Percentiles rank a stretch among this genome's conserved stretches.
Conservation (phyloP, 345 rosid genomes). For the Mercurialis annua region DNA sequence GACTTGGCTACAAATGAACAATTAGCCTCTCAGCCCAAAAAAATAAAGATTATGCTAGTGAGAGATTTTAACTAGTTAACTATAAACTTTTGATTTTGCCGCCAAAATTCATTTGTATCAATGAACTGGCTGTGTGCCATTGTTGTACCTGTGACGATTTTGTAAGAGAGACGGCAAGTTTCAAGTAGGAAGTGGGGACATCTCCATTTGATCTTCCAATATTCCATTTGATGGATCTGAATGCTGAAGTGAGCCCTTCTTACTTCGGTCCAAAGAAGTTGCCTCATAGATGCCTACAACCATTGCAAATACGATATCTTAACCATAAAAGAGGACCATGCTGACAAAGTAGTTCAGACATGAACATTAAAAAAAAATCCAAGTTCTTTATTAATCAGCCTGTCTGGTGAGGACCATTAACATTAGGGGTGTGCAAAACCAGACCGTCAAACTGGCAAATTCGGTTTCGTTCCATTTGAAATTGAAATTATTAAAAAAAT, state of each 20-base stretch:
- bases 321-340: not conserved
- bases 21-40: not conserved
- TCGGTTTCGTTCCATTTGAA: too few relatives aligned
- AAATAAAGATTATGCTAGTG: not conserved
- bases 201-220: slow-evolving; percentile 49
- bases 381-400: too few relatives aligned
- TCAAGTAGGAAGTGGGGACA: slow-evolving; percentile 58
- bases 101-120: not conserved
- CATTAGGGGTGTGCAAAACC: too few relatives aligned
- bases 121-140: not conserved
- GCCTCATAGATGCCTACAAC: slow-evolving; percentile 72
- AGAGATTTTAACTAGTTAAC: not conserved
- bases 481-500: too few relatives aligned
- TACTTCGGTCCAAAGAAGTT: slow-evolving; percentile 64
- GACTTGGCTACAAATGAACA: not conserved
- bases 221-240: slow-evolving; percentile 48
- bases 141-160: not conserved
- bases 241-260: slow-evolving; percentile 50
- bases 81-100: not conserved
- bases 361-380: not conserved
- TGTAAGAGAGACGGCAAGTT: not conserved
- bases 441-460: too few relatives aligned
- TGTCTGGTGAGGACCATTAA: too few relatives aligned
- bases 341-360: not conserved
- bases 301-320: not conserved